phyloP scores from a whole-genome alignment of 805 yeast species.

The Grigorovia jiainica region DNA sequence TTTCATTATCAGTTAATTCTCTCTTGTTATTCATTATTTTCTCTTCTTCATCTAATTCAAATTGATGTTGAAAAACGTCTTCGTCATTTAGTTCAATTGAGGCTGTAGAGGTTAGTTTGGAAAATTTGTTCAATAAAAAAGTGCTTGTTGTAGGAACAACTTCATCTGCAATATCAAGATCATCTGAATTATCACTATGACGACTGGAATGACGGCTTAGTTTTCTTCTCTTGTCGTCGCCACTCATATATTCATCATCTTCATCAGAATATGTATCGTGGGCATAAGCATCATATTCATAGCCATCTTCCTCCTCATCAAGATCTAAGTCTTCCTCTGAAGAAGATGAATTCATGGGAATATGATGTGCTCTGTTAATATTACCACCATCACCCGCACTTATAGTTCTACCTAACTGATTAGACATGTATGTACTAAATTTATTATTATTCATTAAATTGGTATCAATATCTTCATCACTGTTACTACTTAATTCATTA shows the following conservation, averaged over 20 bases:
- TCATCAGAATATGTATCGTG: slow-evolving; percentile 1
- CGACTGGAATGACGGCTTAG: not conserved
- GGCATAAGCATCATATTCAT: slow-evolving; percentile 1
- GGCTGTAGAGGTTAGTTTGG: slow-evolving; percentile 4
- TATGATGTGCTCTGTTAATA: no score
- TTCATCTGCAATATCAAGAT: slow-evolving; percentile 20
- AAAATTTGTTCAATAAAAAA: not conserved
- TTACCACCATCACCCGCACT: no score
- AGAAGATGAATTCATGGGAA: not conserved
- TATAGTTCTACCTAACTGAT: slow-evolving; percentile 15
- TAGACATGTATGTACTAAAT: slow-evolving; percentile 24
- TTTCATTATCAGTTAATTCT: no score
- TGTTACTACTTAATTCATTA: slow-evolving; percentile 15
- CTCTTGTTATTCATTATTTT: no score
- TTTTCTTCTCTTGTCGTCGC: slow-evolving; percentile 1
- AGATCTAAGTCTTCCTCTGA: not conserved
- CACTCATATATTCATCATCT: slow-evolving; percentile 1
- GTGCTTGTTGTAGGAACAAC: slow-evolving; percentile 18
- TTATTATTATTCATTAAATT: slow-evolving; percentile 12
- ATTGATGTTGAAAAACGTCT: slow-evolving; percentile 34
- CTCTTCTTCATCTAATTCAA: slow-evolving; percentile 33
- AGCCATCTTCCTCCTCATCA: slow-evolving; percentile 11
- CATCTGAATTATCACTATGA: not conserved
- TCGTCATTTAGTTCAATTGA: slow-evolving; percentile 13
- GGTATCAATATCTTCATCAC: slow-evolving; percentile 4